Conservation (phyloP, 495 filamentous ascomycete species). For the Penicillium atrosanguineum region DNA sequence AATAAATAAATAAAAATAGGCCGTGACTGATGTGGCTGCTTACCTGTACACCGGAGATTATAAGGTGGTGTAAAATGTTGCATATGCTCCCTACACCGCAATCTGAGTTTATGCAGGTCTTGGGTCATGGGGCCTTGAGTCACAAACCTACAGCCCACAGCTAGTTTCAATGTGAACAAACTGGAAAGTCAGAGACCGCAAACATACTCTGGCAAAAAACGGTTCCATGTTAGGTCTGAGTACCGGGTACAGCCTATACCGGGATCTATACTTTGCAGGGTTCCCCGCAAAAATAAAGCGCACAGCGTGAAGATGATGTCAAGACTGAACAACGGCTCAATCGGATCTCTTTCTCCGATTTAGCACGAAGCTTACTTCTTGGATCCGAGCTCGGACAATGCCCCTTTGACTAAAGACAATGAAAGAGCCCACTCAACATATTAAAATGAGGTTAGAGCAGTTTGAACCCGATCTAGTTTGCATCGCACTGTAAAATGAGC, state of each 20-base stretch:
- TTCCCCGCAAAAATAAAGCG: neutral
- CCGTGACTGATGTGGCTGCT: no score
- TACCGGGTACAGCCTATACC: neutral
- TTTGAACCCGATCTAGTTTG: slow-evolving; percentile 1
- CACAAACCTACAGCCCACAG: no score
- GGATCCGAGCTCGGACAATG: neutral
- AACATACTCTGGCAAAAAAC: neutral
- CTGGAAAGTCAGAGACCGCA: neutral
- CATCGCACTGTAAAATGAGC: neutral
- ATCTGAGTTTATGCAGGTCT: no score
- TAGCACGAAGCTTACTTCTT: neutral
- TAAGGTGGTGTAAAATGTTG: no score
- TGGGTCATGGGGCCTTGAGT: no score
- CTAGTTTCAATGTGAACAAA: no score
- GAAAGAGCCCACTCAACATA: neutral
- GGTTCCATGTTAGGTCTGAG: neutral
- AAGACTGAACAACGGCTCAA: neutral
- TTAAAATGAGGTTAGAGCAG: neutral
- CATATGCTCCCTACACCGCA: no score
- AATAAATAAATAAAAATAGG: no score
- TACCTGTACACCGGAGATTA: no score
- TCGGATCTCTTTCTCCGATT: neutral
- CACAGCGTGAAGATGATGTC: neutral
- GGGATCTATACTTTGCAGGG: neutral
- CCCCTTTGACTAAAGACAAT: neutral